phyloP scores from a whole-genome alignment of 2,329 filamentous ascomycete genomes.

The Hymenoscyphus linearis region DNA sequence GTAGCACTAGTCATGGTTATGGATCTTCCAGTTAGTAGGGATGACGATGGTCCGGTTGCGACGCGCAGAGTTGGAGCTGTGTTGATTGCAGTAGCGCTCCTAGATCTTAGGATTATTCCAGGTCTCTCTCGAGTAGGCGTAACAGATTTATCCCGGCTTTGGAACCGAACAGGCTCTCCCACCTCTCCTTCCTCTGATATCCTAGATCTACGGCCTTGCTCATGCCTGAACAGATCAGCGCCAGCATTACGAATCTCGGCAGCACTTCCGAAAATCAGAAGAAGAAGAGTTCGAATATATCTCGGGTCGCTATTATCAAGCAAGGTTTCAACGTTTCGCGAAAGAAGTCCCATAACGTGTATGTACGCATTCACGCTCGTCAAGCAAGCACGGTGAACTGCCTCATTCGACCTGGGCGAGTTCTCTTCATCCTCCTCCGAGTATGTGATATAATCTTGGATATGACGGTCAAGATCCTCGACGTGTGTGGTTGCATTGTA shows the following conservation, averaged over 20 bases:
- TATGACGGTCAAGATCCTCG: slow-evolving; percentile 59
- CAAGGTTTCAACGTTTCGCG: slow-evolving; percentile 58
- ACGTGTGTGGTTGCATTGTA: slow-evolving; percentile 64
- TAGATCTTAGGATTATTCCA: slow-evolving; percentile 30
- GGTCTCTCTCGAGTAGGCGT: slow-evolving; percentile 49
- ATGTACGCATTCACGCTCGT: slow-evolving; percentile 61
- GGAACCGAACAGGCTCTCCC: slow-evolving; percentile 45
- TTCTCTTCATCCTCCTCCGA: slow-evolving; percentile 44
- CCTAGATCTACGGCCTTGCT: slow-evolving; percentile 11
- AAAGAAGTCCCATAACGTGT: slow-evolving; percentile 57
- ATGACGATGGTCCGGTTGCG: slow-evolving; percentile 44
- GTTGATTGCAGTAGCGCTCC: slow-evolving; percentile 32
- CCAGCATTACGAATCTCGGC: slow-evolving; percentile 52
- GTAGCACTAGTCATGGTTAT: slow-evolving; percentile 51
- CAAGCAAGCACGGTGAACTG: slow-evolving; percentile 57
- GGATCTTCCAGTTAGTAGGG: slow-evolving; percentile 49
- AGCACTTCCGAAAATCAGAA: slow-evolving; percentile 61
- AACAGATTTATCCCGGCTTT: slow-evolving; percentile 46
- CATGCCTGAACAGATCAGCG: slow-evolving; percentile 21
- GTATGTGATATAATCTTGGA: slow-evolving; percentile 53
- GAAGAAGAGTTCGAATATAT: slow-evolving; percentile 59
- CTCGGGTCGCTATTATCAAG: slow-evolving; percentile 61
- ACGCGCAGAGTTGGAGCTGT: slow-evolving; percentile 41
- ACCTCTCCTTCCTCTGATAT: slow-evolving; percentile 11
- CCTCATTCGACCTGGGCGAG: slow-evolving; percentile 53